Evolutionary conservation across 352 stramenopile species (phyloP), one percentile per base, ranked within the genome.

Genomic region (Phytopythium delawarense): DNA sequence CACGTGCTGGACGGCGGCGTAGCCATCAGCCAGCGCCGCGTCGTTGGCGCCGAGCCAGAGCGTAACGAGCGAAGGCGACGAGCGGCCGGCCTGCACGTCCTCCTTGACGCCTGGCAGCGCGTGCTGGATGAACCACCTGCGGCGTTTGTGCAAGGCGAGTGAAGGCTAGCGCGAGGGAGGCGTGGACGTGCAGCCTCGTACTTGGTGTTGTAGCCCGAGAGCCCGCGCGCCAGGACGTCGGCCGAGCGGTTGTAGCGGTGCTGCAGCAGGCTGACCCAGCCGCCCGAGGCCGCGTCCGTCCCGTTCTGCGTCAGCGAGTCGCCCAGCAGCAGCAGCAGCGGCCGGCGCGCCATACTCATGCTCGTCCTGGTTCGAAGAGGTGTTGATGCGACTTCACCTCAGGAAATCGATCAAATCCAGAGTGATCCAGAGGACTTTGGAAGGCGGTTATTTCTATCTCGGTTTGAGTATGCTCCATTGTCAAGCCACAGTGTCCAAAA

Each of bases 31-130:
- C 1, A 81, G 64, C 16, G 79, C 75, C 23, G 80, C 79, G 53
- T 92, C 81, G 40, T 92, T 92, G 23, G 83, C 74, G 18, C 81
- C 83, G 54, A 92, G 62, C 75, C 76, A 90, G n/a, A 92, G 51
- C 35, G 72, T 86, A 48, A 90, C 70, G 30, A 92, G 66, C 30
- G 70, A 60, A 21, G 80, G 78, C 6, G 66, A 61, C 16, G 64
- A 63, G 52, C 58, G 21, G 37, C 71, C 70, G n/a, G 21, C 52
- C 13, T 52, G 34, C 34, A 88, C 69, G 51, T 92, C 79, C 0
- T 68, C 48, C 42, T 69, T 51, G 4, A 88, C 57, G 15, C 68
- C 57, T 0, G 76, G 75, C 13, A 88, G 54, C 18, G 73, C 78
- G 7, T 66, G 61, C 30, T 80, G 49, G 56, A 87, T 57, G 59